Percentiles rank a stretch among this genome's conserved stretches.
Evolutionary conservation across 805 yeast species (phyloP).

Genomic region (Cyberlindnera maritima): DNA sequence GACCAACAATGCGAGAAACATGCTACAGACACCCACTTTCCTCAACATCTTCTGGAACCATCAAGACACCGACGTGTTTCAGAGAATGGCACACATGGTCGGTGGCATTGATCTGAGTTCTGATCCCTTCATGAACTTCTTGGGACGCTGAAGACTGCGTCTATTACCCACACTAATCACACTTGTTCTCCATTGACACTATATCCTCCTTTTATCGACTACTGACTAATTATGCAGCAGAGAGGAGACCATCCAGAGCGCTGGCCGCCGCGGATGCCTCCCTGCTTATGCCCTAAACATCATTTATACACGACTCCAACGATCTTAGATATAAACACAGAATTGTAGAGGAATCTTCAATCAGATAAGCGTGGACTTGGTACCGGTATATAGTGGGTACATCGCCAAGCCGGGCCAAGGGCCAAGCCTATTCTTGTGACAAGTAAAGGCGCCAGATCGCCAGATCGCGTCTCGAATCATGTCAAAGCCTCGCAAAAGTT

Average conservation of each 20-base stretch:
- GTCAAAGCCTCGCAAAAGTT: neutral
- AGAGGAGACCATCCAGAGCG: neutral
- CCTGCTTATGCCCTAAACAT: neutral
- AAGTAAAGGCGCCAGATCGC: neutral
- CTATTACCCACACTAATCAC: no score
- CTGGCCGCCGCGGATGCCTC: neutral
- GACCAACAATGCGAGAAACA: neutral
- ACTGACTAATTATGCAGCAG: no score
- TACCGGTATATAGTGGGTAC: no score
- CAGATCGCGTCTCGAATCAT: no score
- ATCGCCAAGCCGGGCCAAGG: neutral
- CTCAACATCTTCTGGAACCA: constrained; percentile 18
- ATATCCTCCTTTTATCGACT: no score
- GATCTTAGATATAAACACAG: no score
- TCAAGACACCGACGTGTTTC: constrained; percentile 9
- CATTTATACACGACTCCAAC: neutral
- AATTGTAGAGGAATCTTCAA: no score
- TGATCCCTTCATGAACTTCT: constrained; percentile 24
- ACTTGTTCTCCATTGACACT: no score
- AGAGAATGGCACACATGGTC: constrained; percentile 11
- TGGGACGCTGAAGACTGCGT: neutral
- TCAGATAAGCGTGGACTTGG: no score
- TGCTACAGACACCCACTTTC: constrained; percentile 2
- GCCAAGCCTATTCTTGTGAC: neutral
- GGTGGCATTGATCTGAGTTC: constrained; percentile 10